A percentile compares a stretch with the other conserved stretches of the same genome.
These are phyloP conservation scores for Penicillium dipodomyicola DNA, from an alignment of 495 filamentous ascomycete genomes.

Conservation along the genomic window DNA sequence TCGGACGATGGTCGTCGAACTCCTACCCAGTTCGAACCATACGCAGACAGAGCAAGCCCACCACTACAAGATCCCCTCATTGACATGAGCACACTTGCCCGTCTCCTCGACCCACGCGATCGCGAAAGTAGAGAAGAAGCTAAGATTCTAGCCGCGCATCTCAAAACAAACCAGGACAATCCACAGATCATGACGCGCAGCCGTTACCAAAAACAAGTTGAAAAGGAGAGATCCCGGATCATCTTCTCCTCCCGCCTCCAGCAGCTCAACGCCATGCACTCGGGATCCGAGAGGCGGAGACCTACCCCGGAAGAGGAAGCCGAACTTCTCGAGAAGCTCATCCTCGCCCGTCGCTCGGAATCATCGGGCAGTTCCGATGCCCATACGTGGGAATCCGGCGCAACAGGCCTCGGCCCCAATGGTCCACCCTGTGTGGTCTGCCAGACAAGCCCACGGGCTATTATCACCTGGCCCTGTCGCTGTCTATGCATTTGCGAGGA, in stretches of 20 bases:
- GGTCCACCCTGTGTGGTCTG: conserved; percentile 94
- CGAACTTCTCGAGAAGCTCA: conserved; percentile 74
- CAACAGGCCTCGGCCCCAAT: conserved; percentile 64
- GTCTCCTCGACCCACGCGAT: conserved; percentile 78
- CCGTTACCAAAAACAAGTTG: conserved; percentile 63
- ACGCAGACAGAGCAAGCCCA: conserved; percentile 52
- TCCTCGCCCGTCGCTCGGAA: conserved; percentile 58
- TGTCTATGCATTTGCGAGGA: conserved; percentile 94
- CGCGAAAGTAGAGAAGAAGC: conserved; percentile 78
- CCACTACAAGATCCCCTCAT: conserved; percentile 61
- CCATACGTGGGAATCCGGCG: conserved; percentile 62
- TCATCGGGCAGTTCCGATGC: conserved; percentile 19
- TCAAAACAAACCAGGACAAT: conserved; percentile 51
- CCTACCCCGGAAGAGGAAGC: conserved; percentile 72
- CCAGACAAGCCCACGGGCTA: conserved; percentile 78
- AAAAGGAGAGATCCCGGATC: conserved; percentile 63
- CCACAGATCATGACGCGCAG: conserved; percentile 74
- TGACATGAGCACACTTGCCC: conserved; percentile 67
- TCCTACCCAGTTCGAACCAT: conserved; percentile 61
- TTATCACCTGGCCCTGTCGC: conserved; percentile 95
- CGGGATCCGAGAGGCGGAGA: conserved; percentile 31
- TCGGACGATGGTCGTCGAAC: conserved; percentile 65
- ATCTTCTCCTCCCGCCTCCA: conserved; percentile 49
- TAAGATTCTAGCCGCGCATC: conserved; percentile 74
- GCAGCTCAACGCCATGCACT: conserved; percentile 16